Conservation (phyloP, 2,329 filamentous ascomycete genomes). For the Talaromyces pinophilus region DNA sequence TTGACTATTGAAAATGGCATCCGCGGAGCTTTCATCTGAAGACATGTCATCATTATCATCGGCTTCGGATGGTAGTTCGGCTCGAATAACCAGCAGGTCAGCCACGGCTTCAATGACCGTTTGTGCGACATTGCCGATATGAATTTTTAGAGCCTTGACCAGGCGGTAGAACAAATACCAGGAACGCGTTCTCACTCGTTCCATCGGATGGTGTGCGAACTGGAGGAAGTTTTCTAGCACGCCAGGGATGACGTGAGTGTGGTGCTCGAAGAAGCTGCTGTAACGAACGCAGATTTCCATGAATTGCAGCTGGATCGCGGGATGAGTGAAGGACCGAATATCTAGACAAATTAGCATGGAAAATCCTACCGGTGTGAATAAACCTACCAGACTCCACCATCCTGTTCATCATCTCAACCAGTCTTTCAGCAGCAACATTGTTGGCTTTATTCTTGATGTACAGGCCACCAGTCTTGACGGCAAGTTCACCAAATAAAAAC, state of each 20-base stretch:
- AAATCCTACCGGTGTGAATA: not conserved
- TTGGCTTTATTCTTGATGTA: conserved; percentile 82
- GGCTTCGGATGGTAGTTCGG: conserved; percentile 76
- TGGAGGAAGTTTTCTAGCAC: conserved; percentile 90
- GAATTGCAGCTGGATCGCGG: conserved; percentile 89
- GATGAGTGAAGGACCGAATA: conserved; percentile 81
- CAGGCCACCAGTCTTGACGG: conserved; percentile 83
- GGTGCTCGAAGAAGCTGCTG: conserved; percentile 85
- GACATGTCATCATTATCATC: conserved; percentile 88
- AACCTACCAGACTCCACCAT: conserved; percentile 86
- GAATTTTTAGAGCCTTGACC: conserved; percentile 79
- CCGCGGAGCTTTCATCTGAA: conserved; percentile 85
- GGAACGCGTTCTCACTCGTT: conserved; percentile 83
- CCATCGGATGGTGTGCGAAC: conserved; percentile 82
- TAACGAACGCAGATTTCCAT: conserved; percentile 99
- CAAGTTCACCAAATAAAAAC: conserved; percentile 91
- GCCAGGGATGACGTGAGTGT: conserved; percentile 76
- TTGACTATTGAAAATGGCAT: conserved; percentile 87
- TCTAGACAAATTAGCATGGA: conserved; percentile 52
- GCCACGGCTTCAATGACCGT: conserved; percentile 87
- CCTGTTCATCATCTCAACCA: conserved; percentile 90
- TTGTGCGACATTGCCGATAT: conserved; percentile 86
- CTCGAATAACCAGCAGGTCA: conserved; percentile 86
- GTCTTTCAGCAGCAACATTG: conserved; percentile 73
- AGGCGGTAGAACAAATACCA: conserved; percentile 97